These are phyloP conservation scores for Penicillium samsonianum DNA, from an alignment of 495 filamentous ascomycete species.

Conservation along the genomic window DNA sequence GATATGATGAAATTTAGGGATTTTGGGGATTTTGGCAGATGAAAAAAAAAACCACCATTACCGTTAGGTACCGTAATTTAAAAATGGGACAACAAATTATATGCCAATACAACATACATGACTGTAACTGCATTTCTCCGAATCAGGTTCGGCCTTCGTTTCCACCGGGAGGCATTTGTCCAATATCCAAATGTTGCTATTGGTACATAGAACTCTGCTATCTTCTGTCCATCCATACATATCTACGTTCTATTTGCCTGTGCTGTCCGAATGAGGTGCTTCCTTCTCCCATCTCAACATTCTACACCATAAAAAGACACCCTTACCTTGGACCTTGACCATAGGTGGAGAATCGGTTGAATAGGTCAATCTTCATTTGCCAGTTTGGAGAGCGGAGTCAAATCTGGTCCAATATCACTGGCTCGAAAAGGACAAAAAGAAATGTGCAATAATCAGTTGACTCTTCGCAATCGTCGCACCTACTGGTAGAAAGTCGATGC, in stretches of 20 bases:
- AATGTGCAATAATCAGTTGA: too few relatives aligned
- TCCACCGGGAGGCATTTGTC: neutral
- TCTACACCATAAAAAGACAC: neutral
- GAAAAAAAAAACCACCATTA: slow-evolving; percentile 6
- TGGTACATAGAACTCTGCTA: neutral
- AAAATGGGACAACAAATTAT: neutral
- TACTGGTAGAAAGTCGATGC: too few relatives aligned
- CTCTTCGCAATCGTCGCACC: too few relatives aligned
- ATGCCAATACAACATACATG: neutral
- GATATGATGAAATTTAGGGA: slow-evolving; percentile 22
- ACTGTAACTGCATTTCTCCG: neutral
- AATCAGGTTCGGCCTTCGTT: neutral
- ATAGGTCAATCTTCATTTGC: neutral
- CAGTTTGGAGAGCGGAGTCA: neutral
- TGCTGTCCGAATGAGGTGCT: neutral
- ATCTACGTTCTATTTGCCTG: neutral
- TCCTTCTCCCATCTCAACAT: neutral
- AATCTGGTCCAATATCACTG: neutral
- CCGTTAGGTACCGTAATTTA: slow-evolving; percentile 4
- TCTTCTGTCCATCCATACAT: too few relatives aligned
- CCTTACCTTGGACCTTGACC: neutral
- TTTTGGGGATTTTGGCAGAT: slow-evolving; percentile 11
- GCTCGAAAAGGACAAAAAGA: neutral
- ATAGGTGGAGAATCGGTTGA: neutral
- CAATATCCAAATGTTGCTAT: too few relatives aligned